Base-by-base conservation (phyloP, 306 rosid genomes). In the Vicia faba region DNA sequence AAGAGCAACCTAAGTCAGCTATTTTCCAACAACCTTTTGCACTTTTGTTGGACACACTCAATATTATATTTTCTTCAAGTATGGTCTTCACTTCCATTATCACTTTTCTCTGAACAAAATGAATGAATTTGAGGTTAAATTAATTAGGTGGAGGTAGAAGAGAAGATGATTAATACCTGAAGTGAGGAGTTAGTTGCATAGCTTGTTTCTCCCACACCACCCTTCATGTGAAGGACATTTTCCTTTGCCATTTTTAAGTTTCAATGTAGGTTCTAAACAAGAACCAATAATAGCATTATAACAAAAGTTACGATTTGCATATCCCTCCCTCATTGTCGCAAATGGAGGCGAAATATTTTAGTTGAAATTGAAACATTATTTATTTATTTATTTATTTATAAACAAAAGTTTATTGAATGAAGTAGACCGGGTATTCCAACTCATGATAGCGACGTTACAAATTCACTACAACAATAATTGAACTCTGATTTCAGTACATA, bases 181-280 rank as follows among this genome's bases (percentile, higher is more conserved):
- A 57, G 8, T 57, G 8, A 7, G 23, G 63, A 57, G 63, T 57
- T 57, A 14, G 14, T 29, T 14, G 11, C 12, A 57, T 57, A 57
- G 41, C 63, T 57, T 57, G 63, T 57, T 57, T 57, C 63, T 57
- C 63, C 63, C 7, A 57, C 23, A 14, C 63, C 63, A 31, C 63
- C 41, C 10, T 48, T 48, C 54, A 48, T 48, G 11, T 16, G 54
- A 48, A 15, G 54, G 54, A 48, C 12, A 11, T 39, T 39, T 28
- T 25, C 60, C 7, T 5, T 25, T 54, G 60, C 4, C 60, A 54
- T 54, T 1, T 2, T 2, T 7, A 9, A 19, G 48, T 1, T 29
- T 0, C 33, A 0, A 13, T 0, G 16, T 43, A 1, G 49, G 33
- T 43, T 4, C 49, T 38, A 38, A 1, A 29, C 7, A 29, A 5